Conservation (phyloP, 2,329 filamentous ascomycete species). For the Epicoccum nigrum region DNA sequence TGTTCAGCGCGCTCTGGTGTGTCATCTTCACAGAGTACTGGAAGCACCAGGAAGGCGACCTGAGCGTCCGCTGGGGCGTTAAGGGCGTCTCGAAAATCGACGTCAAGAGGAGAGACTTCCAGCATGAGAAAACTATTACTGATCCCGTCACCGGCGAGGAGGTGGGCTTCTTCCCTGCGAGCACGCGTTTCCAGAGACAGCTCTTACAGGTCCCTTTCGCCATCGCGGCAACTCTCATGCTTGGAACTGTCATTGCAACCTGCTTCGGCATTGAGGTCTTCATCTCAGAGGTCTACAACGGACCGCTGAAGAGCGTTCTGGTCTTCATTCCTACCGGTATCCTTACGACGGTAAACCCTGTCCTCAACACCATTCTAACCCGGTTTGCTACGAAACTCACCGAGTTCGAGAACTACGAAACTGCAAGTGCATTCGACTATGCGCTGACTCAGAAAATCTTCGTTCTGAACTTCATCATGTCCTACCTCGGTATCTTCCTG, state of each 20-base stretch:
- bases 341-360: slow-evolving; percentile 79
- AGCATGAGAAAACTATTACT: slow-evolving; percentile 75
- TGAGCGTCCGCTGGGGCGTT: slow-evolving; percentile 88
- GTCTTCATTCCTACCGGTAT: slow-evolving; percentile 88
- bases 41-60: slow-evolving; percentile 89
- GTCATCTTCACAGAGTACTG: slow-evolving; percentile 93
- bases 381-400: slow-evolving; percentile 78
- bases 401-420: slow-evolving; percentile 90
- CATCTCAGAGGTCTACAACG: slow-evolving; percentile 90
- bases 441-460: slow-evolving; percentile 93
- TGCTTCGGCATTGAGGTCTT: slow-evolving; percentile 96
- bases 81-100: slow-evolving; percentile 83
- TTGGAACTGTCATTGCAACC: slow-evolving; percentile 81
- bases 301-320: slow-evolving; percentile 83
- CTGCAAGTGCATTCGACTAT: slow-evolving; percentile 79
- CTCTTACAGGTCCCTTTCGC: slow-evolving; percentile 86
- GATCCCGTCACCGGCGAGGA: slow-evolving; percentile 85
- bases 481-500: slow-evolving; percentile 82
- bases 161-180: slow-evolving; percentile 75
- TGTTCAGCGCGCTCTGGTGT: slow-evolving; percentile 81
- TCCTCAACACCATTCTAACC: slow-evolving; percentile 77
- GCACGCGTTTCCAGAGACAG: slow-evolving; percentile 77
- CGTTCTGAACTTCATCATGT: slow-evolving; percentile 94
- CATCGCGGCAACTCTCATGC: slow-evolving; percentile 69
- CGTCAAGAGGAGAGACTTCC: slow-evolving; percentile 75